These are phyloP conservation scores for Penicillium sp. DNA, from an alignment of 2,329 filamentous ascomycete genomes.

Conservation along the genomic window DNA sequence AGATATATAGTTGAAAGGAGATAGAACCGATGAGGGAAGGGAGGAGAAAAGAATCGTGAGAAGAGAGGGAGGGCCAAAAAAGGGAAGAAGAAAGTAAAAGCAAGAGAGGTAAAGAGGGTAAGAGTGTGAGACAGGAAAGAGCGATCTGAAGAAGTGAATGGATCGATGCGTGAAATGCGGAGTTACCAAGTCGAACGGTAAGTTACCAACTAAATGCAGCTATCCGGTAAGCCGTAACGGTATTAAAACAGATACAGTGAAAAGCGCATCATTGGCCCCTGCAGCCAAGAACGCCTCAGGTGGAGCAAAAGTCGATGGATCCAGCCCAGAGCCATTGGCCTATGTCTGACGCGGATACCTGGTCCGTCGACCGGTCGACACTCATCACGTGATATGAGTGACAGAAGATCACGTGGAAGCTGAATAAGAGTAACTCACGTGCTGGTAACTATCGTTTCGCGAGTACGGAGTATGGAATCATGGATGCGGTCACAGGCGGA, in stretches of 20 bases:
- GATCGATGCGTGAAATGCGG: slow-evolving; percentile 25
- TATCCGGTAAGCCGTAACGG: slow-evolving; percentile 16
- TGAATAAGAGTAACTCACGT: background rate
- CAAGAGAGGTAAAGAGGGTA: slow-evolving; percentile 15
- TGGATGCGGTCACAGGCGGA: background rate
- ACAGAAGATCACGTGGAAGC: slow-evolving; percentile 5
- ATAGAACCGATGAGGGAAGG: slow-evolving; percentile 8
- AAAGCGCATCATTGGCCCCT: slow-evolving; percentile 2
- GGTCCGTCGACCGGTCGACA: too few relatives aligned
- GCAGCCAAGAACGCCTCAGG: background rate
- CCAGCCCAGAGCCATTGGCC: slow-evolving; percentile 15
- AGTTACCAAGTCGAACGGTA: slow-evolving; percentile 19
- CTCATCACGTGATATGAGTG: background rate
- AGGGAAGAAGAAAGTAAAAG: slow-evolving; percentile 16
- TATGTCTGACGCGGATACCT: background rate
- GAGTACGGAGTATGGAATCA: background rate
- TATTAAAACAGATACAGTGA: slow-evolving; percentile 9
- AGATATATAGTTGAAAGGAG: slow-evolving; percentile 4
- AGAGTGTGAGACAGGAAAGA: slow-evolving; percentile 15
- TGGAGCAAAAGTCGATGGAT: slow-evolving; percentile 2
- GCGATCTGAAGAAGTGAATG: slow-evolving; percentile 24
- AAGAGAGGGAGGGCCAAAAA: slow-evolving; percentile 16
- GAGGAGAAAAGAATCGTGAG: slow-evolving; percentile 12
- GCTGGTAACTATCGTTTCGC: too few relatives aligned
- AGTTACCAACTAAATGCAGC: slow-evolving; percentile 6